Evolutionary conservation across 2,329 filamentous ascomycete genomes (phyloP).

Genomic region (Epichloe typhina): DNA sequence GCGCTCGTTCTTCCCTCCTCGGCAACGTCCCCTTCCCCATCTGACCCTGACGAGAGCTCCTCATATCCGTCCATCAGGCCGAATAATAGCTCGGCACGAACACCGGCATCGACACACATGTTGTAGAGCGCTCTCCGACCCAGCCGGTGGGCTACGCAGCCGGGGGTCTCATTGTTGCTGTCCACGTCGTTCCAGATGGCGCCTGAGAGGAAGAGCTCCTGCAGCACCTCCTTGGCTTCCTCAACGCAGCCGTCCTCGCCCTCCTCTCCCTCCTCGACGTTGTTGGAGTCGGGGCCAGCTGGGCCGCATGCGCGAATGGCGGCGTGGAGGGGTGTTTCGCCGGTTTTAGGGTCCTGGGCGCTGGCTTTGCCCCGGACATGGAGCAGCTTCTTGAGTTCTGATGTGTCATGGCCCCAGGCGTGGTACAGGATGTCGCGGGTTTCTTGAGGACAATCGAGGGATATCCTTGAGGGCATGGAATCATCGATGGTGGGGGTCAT

Average conservation of each 20-base stretch:
- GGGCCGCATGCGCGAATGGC: constrained; percentile 66
- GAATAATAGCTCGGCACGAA: constrained; percentile 78
- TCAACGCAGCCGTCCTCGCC: constrained; percentile 34
- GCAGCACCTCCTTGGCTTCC: constrained; percentile 53
- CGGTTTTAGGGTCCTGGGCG: constrained; percentile 72
- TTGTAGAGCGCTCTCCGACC: constrained; percentile 62
- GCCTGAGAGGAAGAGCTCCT: constrained; percentile 69
- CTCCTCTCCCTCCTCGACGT: constrained; percentile 21
- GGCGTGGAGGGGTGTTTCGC: constrained; percentile 78
- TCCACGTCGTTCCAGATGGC: constrained; percentile 98
- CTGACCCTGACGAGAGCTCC: constrained; percentile 46
- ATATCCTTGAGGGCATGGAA: constrained; percentile 39
- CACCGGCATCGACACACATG: constrained; percentile 76
- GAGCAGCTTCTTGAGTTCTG: constrained; percentile 56
- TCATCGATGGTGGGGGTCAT: constrained; percentile 27
- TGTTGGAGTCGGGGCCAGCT: constrained; percentile 13
- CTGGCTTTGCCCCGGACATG: constrained; percentile 51
- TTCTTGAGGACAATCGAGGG: constrained; percentile 35
- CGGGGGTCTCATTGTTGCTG: constrained; percentile 74
- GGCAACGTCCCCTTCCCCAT: constrained; percentile 31
- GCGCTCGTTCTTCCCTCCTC: constrained; percentile 18
- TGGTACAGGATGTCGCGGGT: constrained; percentile 38
- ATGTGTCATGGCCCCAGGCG: constrained; percentile 48
- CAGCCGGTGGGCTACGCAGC: constrained; percentile 65
- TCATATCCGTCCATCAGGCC: constrained; percentile 74